These are phyloP conservation scores for Apium graveolens DNA, from an alignment of 129 eudicot species.

Conservation along the genomic window DNA sequence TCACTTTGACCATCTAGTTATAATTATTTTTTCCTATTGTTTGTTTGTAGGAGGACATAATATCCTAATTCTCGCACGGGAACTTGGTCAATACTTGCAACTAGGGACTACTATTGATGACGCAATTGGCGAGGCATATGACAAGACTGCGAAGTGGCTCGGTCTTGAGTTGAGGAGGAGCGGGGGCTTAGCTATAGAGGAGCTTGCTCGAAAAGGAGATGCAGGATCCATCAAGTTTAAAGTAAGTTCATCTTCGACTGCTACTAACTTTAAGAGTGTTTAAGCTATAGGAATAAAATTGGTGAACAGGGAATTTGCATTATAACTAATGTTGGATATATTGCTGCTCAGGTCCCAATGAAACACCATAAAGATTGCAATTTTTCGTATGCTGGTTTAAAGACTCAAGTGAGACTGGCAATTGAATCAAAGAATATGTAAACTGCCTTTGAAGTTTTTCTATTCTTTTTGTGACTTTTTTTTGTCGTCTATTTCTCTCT, in stretches of 20 bases:
- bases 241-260: slow-evolving; percentile 31
- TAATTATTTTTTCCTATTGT: slow-evolving; percentile 7
- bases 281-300: too few relatives aligned
- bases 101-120: slow-evolving; percentile 95
- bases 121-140: slow-evolving; percentile 94
- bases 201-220: slow-evolving; percentile 87
- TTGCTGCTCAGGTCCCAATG: slow-evolving; percentile 71
- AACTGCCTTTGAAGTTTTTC: slow-evolving; percentile 5
- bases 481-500: neutral
- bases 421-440: slow-evolving; percentile 87
- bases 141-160: slow-evolving; percentile 87
- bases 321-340: slow-evolving; percentile 5
- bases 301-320: neutral
- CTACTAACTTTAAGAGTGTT: too few relatives aligned
- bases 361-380: slow-evolving; percentile 96
- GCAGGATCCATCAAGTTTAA: slow-evolving; percentile 50
- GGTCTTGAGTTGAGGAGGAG: slow-evolving; percentile 89
- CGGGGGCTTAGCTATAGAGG: slow-evolving; percentile 97
- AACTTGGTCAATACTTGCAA: slow-evolving; percentile 90
- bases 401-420: slow-evolving; percentile 95
- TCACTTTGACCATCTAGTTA: neutral
- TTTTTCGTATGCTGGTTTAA: slow-evolving; percentile 92
- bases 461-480: neutral
- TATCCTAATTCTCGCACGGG: slow-evolving; percentile 82
- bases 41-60: slow-evolving; percentile 78